Evolutionary conservation across 2,329 filamentous ascomycete genomes (phyloP), one percentile per base, ranked within the genome.

Genomic region (Helminthosporium solani): DNA sequence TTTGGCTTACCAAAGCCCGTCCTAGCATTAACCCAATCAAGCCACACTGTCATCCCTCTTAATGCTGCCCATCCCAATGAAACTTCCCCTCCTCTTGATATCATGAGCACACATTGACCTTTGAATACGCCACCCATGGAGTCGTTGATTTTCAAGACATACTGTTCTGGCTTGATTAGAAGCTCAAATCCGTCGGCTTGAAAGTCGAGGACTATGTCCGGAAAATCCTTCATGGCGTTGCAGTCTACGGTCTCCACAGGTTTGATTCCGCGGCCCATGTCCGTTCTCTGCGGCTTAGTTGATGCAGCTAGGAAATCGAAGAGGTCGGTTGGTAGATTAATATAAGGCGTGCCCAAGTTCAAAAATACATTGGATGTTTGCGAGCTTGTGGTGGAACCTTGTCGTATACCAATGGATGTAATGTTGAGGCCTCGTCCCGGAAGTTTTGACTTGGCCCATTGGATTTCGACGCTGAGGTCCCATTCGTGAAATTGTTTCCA

Each of bases 401-500:
- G 38, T 11, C 27, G 25, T 12, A 49, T 16, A 8, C 33, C 21
- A 9, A 49, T 38, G 1, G 46, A 49, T 16, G 46, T 44, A 6
- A 45, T 40, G 8, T 49, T 49, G 11, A 49, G n/a, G n/a, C 27
- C 18, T 20, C 46, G 23, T 11, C 46, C 46, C 0, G 46, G 46
- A 18, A 33, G 36, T 21, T 28, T 38, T 2, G 46, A 40, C 7
- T 28, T 14, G 2, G 46, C 44, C 46, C 46, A 49, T 7, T 38
- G 9, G 21, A 44, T 41, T n/a, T 38, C 33, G 38, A 49, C 43
- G 38, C 42, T 49, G 11, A 33, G 37, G 28, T 49, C 46, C 46
- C 44, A 44, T 28, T 49, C 41, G 28, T 49, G 46, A 33, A 49
- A 49, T 12, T 44, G 27, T 19, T 49, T 49, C 46, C 46, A 49